Conservation (phyloP, 2,329 filamentous ascomycete species). For the Fusarium liriodendri region DNA sequence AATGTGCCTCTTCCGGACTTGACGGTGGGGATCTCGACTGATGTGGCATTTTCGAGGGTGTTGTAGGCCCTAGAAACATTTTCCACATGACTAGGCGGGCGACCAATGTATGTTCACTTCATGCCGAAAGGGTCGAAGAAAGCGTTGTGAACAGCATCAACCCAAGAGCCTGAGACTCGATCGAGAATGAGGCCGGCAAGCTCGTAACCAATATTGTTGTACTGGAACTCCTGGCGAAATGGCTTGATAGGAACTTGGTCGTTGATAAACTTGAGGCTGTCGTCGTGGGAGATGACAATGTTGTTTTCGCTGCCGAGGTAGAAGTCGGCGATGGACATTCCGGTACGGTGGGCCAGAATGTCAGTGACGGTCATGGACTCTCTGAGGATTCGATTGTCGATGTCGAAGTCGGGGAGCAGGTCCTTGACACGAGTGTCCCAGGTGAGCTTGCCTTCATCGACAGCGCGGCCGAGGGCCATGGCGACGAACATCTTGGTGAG, state of each 20-base stretch:
- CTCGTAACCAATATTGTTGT: constrained; percentile 43
- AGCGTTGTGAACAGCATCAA: too few species aligned
- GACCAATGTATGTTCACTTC: constrained; percentile 29
- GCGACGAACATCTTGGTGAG: constrained; percentile 43
- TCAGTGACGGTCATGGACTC: constrained; percentile 37
- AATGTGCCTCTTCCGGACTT: not conserved
- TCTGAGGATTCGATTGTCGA: constrained; percentile 26
- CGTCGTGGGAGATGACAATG: not conserved
- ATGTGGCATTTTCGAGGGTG: constrained; percentile 1
- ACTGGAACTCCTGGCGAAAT: constrained; percentile 26
- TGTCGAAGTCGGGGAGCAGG: constrained; percentile 39
- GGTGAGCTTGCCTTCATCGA: constrained; percentile 22
- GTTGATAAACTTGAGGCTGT: constrained; percentile 2
- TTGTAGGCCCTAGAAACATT: constrained; percentile 2
- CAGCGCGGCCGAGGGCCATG: too few species aligned
- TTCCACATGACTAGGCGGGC: not conserved
- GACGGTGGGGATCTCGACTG: not conserved
- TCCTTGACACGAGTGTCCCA: constrained; percentile 39
- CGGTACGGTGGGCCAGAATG: constrained; percentile 41
- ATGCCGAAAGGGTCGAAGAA: constrained; percentile 43
- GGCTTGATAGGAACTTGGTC: not conserved
- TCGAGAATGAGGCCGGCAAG: not conserved
- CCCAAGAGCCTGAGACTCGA: too few species aligned
- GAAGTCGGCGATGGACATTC: constrained; percentile 23
- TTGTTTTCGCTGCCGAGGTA: constrained; percentile 12